phyloP scores from a whole-genome alignment of 1,284 basidiomycete genomes.

The Pulveroboletus sp. region DNA sequence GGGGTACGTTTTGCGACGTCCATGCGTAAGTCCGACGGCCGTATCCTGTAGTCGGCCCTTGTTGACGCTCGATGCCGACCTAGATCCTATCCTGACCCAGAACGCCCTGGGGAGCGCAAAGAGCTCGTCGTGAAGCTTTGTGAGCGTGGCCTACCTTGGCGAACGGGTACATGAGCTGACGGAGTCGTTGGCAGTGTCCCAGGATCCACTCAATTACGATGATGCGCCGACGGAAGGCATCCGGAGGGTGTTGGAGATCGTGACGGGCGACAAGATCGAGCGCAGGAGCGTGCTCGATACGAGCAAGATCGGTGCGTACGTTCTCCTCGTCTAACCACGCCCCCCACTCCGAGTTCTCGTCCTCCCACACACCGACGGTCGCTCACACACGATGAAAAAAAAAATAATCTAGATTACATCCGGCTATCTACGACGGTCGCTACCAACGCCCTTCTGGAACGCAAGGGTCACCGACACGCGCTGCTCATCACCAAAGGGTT shows the following conservation, averaged over 20 bases:
- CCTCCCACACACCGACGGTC: too few relatives aligned
- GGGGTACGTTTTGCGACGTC: conserved; percentile 82
- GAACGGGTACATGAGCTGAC: too few relatives aligned
- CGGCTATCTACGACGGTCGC: conserved; percentile 94
- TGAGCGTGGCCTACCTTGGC: conserved; percentile 36
- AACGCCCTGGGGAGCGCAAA: conserved; percentile 57
- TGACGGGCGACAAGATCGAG: conserved; percentile 67
- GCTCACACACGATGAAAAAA: too few relatives aligned
- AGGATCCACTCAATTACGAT: conserved; percentile 83
- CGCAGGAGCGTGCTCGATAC: conserved; percentile 72
- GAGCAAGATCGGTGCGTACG: conserved; percentile 72
- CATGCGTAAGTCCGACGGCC: conserved; percentile 55
- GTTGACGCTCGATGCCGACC: neutral
- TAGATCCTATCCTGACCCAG: conserved; percentile 74
- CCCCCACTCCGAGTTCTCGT: too few relatives aligned
- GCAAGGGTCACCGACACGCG: conserved; percentile 90
- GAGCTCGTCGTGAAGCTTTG: conserved; percentile 83
- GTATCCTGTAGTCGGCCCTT: neutral
- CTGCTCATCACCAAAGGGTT: conserved; percentile 92
- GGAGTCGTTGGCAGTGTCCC: conserved; percentile 61
- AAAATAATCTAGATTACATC: conserved; percentile 93
- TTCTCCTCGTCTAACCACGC: too few relatives aligned
- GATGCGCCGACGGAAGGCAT: conserved; percentile 97
- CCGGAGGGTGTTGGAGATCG: conserved; percentile 82
- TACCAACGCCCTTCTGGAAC: conserved; percentile 93